A percentile compares a stretch with the other conserved stretches of the same genome.
phyloP scores from a whole-genome alignment of 495 filamentous ascomycete genomes.

The Lasiosphaeriaceae sp. region DNA sequence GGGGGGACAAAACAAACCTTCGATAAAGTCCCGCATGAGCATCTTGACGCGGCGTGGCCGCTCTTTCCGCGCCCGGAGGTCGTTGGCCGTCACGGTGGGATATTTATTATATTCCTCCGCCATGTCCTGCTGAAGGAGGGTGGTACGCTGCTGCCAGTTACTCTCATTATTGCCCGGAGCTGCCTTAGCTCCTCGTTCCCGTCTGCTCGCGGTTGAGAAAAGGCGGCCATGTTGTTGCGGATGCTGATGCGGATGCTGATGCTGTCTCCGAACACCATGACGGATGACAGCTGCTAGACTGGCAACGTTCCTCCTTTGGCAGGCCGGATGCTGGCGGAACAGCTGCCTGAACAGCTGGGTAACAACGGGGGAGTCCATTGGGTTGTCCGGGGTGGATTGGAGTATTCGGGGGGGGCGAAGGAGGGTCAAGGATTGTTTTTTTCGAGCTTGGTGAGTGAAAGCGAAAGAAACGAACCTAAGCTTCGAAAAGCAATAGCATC shows the following conservation, averaged over 20 bases:
- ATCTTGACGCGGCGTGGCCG: conserved; percentile 90
- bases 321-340: conserved; percentile 71
- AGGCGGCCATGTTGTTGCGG: conserved; percentile 23
- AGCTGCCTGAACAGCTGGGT: conserved; percentile 78
- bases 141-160: conserved; percentile 77
- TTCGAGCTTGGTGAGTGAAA: too few species aligned
- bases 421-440: too few species aligned
- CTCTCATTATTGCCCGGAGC: conserved; percentile 36
- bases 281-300: conserved; percentile 37
- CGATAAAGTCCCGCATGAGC: conserved; percentile 94
- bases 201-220: conserved; percentile 21
- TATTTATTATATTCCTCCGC: conserved; percentile 72
- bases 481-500: too few species aligned
- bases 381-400: too few species aligned
- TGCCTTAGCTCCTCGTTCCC: conserved; percentile 20
- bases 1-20: conserved; percentile 54
- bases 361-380: conserved; percentile 81
- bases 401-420: too few species aligned
- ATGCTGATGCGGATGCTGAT: conserved; percentile 20
- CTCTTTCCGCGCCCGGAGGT: conserved; percentile 64
- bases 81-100: conserved; percentile 78
- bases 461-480: too few species aligned
- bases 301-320: conserved; percentile 52
- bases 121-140: conserved; percentile 68
- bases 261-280: conserved; percentile 34